Conservation (phyloP, 1,284 basidiomycete species). For the Peniophora sp. region DNA sequence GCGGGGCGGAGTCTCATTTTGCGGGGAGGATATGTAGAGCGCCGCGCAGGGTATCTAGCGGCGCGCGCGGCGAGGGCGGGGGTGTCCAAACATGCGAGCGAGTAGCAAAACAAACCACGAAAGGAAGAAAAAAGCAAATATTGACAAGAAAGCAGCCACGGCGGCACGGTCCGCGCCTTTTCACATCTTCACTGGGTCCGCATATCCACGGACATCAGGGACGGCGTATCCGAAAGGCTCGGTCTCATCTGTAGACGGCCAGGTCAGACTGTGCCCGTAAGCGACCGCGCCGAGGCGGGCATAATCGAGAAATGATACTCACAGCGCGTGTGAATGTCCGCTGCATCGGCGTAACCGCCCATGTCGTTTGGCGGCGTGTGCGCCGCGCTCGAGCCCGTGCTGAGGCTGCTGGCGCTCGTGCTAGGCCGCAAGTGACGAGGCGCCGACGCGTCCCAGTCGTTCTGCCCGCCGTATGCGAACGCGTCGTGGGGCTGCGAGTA, state of each 20-base stretch:
- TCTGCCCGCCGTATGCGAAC: constrained; percentile 11
- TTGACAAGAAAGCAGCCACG: background rate
- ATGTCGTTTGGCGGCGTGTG: constrained; percentile 64
- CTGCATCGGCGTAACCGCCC: constrained; percentile 47
- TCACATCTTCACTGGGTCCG: constrained; percentile 46
- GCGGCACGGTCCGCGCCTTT: constrained; percentile 9
- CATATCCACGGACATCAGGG: background rate
- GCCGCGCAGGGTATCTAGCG: too few relatives aligned
- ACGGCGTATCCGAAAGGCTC: constrained; percentile 61
- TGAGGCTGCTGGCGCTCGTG: constrained; percentile 65
- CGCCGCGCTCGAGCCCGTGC: constrained; percentile 66
- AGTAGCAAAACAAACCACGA: constrained; percentile 1
- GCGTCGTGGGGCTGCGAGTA: constrained; percentile 9
- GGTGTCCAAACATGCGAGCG: constrained; percentile 8
- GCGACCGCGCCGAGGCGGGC: constrained; percentile 1
- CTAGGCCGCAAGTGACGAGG: constrained; percentile 41
- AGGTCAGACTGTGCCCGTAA: background rate
- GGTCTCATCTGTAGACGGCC: constrained; percentile 32
- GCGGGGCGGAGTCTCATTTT: too few relatives aligned
- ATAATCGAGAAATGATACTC: constrained; percentile 32
- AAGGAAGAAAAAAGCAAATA: background rate
- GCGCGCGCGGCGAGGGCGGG: background rate
- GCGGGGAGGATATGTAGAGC: too few relatives aligned
- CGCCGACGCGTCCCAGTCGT: constrained; percentile 24
- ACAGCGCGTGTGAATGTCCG: constrained; percentile 69